Conservation (phyloP, 805 yeast species). For the Yamadazyma tumulicola region DNA sequence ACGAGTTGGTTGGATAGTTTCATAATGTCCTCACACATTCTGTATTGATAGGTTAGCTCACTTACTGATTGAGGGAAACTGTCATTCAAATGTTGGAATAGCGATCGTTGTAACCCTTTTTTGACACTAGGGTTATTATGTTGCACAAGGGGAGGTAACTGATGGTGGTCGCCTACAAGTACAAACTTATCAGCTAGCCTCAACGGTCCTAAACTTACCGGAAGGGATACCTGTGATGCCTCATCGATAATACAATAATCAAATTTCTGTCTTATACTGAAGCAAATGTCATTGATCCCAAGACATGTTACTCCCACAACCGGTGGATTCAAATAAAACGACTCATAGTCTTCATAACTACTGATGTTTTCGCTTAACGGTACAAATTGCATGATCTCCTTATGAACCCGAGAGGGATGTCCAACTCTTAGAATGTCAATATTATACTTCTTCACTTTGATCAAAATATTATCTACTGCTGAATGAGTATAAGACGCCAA, state of each 20-base stretch:
- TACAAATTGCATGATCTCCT: constrained; percentile 51
- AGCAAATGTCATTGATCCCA: constrained; percentile 64
- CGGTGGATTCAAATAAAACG: constrained; percentile 50
- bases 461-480: constrained; percentile 88
- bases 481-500: constrained; percentile 90
- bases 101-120: constrained; percentile 64
- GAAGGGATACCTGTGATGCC: constrained; percentile 93
- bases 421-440: constrained; percentile 66
- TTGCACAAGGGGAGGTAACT: constrained; percentile 83
- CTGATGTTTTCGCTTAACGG: constrained; percentile 38
- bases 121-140: constrained; percentile 58
- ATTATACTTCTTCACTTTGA: constrained; percentile 52
- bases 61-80: constrained; percentile 70
- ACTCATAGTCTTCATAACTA: constrained; percentile 43
- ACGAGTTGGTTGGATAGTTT: constrained; percentile 72
- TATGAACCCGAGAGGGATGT: constrained; percentile 53
- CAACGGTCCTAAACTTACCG: constrained; percentile 86
- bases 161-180: constrained; percentile 95
- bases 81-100: constrained; percentile 74
- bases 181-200: constrained; percentile 74
- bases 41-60: constrained; percentile 76
- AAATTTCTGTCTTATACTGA: constrained; percentile 51
- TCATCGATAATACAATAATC: constrained; percentile 96
- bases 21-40: constrained; percentile 93
- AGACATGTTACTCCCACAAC: constrained; percentile 90